These are phyloP conservation scores for Crassisporium funariophilum DNA, from an alignment of 768 basidiomycete species.

Conservation along the genomic window DNA sequence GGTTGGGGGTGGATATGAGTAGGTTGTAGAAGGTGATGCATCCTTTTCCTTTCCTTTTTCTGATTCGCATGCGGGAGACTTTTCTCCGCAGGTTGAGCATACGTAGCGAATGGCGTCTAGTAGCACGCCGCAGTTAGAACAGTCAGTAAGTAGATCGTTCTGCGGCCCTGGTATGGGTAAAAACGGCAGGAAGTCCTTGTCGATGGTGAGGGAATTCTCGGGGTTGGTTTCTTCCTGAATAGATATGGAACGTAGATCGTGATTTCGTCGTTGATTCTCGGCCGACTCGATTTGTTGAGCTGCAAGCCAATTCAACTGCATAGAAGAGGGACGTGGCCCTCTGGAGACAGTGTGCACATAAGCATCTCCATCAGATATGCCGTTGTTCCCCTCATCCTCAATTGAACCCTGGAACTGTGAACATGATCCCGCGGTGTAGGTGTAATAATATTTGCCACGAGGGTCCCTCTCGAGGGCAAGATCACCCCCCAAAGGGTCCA, in stretches of 20 bases:
- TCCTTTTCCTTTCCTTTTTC: slow-evolving; percentile 56
- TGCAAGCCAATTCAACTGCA: slow-evolving; percentile 68
- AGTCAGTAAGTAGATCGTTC: slow-evolving; percentile 68
- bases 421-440: slow-evolving; percentile 59
- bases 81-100: slow-evolving; percentile 86
- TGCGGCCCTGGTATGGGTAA: slow-evolving; percentile 52
- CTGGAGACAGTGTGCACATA: slow-evolving; percentile 25
- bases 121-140: slow-evolving; percentile 76
- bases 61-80: slow-evolving; percentile 43
- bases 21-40: slow-evolving; percentile 29
- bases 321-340: slow-evolving; percentile 60
- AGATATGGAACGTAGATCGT: slow-evolving; percentile 27
- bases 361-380: slow-evolving; percentile 26
- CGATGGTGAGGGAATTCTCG: slow-evolving; percentile 29
- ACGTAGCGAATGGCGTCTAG: slow-evolving; percentile 89
- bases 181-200: slow-evolving; percentile 54
- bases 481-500: slow-evolving; percentile 55
- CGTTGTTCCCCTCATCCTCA: slow-evolving; percentile 48
- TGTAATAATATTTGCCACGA: slow-evolving; percentile 77
- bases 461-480: slow-evolving; percentile 68
- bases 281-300: slow-evolving; percentile 48
- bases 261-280: slow-evolving; percentile 23
- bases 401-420: slow-evolving; percentile 56
- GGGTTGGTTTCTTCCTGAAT: slow-evolving; percentile 24
- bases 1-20: slow-evolving; percentile 35